phyloP scores from a whole-genome alignment of 1,284 basidiomycete genomes.

The Trichosporon coremiiforme region DNA sequence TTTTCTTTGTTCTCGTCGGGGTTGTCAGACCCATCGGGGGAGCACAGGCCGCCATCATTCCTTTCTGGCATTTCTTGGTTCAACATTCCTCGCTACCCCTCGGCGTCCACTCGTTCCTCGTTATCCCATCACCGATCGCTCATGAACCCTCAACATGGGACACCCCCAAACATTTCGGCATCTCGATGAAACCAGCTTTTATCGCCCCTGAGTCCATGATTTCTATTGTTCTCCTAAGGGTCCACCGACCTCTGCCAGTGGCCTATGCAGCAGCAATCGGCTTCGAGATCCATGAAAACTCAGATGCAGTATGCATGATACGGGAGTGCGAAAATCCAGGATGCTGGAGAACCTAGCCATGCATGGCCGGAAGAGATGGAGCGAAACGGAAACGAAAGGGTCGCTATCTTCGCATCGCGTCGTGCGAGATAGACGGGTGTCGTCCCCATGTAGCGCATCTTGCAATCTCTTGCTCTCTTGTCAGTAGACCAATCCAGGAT shows the following conservation, averaged over 20 bases:
- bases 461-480: not conserved
- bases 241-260: not conserved
- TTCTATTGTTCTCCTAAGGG: conserved; percentile 9
- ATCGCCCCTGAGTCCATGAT: not conserved
- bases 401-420: not conserved
- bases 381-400: conserved; percentile 6
- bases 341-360: not conserved
- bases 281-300: not conserved
- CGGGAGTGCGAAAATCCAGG: not conserved
- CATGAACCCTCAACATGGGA: not conserved
- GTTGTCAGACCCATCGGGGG: not conserved
- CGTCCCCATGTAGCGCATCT: not conserved
- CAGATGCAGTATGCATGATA: not conserved
- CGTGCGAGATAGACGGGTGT: not conserved
- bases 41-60: not conserved
- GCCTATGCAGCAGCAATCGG: not conserved
- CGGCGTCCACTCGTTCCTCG: not conserved
- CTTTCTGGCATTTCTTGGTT: not conserved
- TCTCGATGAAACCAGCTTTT: conserved; percentile 3
- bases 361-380: not conserved
- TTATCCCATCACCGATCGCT: not conserved
- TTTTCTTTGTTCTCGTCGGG: not conserved
- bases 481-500: not conserved
- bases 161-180: not conserved
- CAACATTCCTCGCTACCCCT: conserved; percentile 6